phyloP scores from a whole-genome alignment of 352 stramenopile species.

The Aphanomyces astaci region DNA sequence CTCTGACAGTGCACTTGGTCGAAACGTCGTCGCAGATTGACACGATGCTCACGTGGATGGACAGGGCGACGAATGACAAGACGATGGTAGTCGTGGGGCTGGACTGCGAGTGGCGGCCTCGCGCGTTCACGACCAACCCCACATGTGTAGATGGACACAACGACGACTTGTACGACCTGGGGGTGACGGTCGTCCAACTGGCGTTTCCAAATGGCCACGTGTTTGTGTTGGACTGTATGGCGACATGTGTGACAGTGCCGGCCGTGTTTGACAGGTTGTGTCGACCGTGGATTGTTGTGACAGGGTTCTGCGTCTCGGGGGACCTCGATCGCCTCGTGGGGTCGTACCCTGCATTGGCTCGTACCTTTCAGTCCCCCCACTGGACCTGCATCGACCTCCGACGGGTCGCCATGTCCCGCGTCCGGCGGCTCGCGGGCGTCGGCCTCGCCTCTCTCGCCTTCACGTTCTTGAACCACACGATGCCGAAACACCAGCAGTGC shows the following conservation, averaged over 20 bases:
- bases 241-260: neutral
- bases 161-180: neutral
- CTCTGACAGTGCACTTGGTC: neutral
- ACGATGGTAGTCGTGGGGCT: neutral
- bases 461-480: neutral
- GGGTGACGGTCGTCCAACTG: slow-evolving; percentile 3
- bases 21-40: neutral
- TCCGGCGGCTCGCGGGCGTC: neutral
- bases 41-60: neutral
- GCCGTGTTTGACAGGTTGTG: neutral
- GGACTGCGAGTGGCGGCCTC: slow-evolving; percentile 21
- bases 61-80: neutral
- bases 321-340: slow-evolving; percentile 6
- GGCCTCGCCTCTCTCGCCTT: neutral
- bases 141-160: neutral
- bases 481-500: slow-evolving; percentile 18
- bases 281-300: neutral
- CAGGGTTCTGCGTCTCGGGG: slow-evolving; percentile 13
- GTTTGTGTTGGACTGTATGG: slow-evolving; percentile 5
- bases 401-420: neutral
- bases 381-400: slow-evolving; percentile 19
- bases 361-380: neutral
- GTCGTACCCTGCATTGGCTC: neutral
- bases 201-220: neutral
- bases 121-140: neutral